Conservation (phyloP, 495 filamentous ascomycete genomes). For the Hypoxylon lienhwacheense region DNA sequence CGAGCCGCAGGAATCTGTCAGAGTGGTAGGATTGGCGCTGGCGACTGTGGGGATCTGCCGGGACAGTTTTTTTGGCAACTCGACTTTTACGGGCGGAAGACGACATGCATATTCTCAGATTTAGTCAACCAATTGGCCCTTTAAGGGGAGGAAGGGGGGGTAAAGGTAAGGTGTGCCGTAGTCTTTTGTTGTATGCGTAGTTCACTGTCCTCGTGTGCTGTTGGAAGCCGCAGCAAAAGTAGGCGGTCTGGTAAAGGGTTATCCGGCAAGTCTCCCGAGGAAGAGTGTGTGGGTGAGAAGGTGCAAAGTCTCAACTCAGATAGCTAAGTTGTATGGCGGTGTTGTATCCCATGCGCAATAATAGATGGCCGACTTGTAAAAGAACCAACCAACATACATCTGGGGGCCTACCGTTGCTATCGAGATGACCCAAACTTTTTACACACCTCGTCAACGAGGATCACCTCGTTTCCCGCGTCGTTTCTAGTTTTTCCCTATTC, state of each 20-base stretch:
- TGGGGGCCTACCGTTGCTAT: constrained; percentile 29
- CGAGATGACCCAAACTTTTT: constrained; percentile 24
- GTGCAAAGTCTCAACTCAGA: constrained; percentile 24
- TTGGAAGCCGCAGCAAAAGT: constrained; percentile 30
- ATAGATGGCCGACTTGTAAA: constrained; percentile 20
- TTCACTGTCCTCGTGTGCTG: constrained; percentile 33
- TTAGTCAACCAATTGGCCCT: constrained; percentile 37
- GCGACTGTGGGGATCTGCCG: constrained; percentile 35
- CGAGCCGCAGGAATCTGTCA: constrained; percentile 30
- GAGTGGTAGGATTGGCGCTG: constrained; percentile 33
- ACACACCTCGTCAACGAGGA: constrained; percentile 10
- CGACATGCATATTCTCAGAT: constrained; percentile 39
- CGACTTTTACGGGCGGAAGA: constrained; percentile 39
- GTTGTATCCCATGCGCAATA: constrained; percentile 32
- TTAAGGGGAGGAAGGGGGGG: constrained; percentile 17
- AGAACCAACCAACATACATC: constrained; percentile 28
- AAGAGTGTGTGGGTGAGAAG: constrained; percentile 16
- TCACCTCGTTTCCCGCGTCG: constrained; percentile 14
- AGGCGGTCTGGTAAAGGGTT: constrained; percentile 21
- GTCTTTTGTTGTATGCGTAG: constrained; percentile 18
- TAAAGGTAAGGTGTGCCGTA: constrained; percentile 28
- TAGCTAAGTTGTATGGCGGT: constrained; percentile 25
- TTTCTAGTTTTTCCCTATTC: constrained; percentile 16
- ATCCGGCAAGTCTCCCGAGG: constrained; percentile 28
- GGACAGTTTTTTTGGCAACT: constrained; percentile 32